These are phyloP conservation scores for Mucor saturninus DNA, from an alignment of 371 early-diverging fungal genomes.

Conservation along the genomic window DNA sequence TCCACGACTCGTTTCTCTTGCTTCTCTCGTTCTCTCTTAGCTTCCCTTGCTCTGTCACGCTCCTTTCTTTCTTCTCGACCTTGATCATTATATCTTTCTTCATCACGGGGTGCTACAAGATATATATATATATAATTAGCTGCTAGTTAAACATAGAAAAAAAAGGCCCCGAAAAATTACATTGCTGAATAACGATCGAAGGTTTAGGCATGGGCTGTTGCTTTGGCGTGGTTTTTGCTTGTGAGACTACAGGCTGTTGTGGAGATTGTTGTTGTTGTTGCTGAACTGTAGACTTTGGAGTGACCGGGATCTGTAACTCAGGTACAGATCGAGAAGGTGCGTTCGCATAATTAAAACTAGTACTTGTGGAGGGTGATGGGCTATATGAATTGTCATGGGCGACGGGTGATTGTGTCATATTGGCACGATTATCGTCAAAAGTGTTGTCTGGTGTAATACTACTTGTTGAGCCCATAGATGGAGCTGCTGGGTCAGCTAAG, in stretches of 20 bases:
- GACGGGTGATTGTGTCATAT: conserved; percentile 13
- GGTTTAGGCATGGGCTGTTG: conserved; percentile 3
- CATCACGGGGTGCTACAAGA: conserved; percentile 14
- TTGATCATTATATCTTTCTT: conserved; percentile 5
- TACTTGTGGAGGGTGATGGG: conserved; percentile 26
- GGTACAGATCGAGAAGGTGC: conserved; percentile 3
- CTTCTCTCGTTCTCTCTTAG: conserved; percentile 43
- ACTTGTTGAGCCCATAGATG: conserved; percentile 18
- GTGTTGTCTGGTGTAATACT: neutral
- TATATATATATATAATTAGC: neutral
- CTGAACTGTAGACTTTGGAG: conserved; percentile 8
- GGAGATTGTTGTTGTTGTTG: neutral
- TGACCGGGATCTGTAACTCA: conserved; percentile 11
- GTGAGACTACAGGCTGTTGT: conserved; percentile 3
- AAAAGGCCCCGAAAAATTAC: neutral
- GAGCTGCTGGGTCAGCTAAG: conserved; percentile 31
- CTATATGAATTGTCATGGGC: neutral
- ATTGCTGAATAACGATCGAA: conserved; percentile 6
- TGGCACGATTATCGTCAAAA: neutral
- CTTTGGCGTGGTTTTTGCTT: neutral
- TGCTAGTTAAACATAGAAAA: neutral
- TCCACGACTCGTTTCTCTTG: conserved; percentile 23
- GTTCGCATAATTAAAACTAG: neutral
- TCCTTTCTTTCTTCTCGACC: conserved; percentile 39
- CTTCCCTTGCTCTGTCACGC: conserved; percentile 39